A percentile compares a stretch with the other conserved stretches of the same genome.
These are phyloP conservation scores for Pythium aristosporum DNA, from an alignment of 352 stramenopile genomes.

Conservation along the genomic window DNA sequence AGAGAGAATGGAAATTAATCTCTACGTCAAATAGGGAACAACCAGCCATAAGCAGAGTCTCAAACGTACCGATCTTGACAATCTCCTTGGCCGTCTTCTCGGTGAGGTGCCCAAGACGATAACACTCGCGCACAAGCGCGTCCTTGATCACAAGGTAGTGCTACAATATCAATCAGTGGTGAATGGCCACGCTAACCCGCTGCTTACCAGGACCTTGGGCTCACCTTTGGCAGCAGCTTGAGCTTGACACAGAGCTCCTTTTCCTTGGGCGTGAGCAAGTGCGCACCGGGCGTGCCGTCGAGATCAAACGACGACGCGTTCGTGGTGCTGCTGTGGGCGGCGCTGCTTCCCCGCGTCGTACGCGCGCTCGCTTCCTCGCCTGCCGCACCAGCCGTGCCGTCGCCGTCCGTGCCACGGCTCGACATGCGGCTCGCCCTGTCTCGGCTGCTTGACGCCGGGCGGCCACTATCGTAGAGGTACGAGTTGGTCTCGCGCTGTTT, in stretches of 20 bases:
- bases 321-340: conserved; percentile 15
- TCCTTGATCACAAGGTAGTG: conserved; percentile 96
- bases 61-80: conserved; percentile 86
- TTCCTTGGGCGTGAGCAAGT: conserved; percentile 91
- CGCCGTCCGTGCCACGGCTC: conserved; percentile 46
- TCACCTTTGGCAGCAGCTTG: conserved; percentile 87
- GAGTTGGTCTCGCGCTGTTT: conserved; percentile 85
- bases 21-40: not conserved
- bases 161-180: conserved; percentile 25
- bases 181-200: not conserved
- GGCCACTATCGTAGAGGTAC: conserved; percentile 83
- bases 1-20: not conserved
- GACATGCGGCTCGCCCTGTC: conserved; percentile 75
- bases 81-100: conserved; percentile 83
- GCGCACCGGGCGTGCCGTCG: conserved; percentile 75
- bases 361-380: conserved; percentile 32
- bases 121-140: conserved; percentile 89
- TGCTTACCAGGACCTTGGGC: not conserved
- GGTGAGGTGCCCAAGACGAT: conserved; percentile 69
- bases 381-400: conserved; percentile 6
- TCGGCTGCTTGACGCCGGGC: conserved; percentile 45
- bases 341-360: conserved; percentile 28
- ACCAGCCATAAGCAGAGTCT: not conserved
- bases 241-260: conserved; percentile 88
- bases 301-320: conserved; percentile 66